Percentiles rank a stretch among this genome's conserved stretches.
These are phyloP conservation scores for Brassica balearica DNA, from an alignment of 441 rosid species.

Conservation along the genomic window DNA sequence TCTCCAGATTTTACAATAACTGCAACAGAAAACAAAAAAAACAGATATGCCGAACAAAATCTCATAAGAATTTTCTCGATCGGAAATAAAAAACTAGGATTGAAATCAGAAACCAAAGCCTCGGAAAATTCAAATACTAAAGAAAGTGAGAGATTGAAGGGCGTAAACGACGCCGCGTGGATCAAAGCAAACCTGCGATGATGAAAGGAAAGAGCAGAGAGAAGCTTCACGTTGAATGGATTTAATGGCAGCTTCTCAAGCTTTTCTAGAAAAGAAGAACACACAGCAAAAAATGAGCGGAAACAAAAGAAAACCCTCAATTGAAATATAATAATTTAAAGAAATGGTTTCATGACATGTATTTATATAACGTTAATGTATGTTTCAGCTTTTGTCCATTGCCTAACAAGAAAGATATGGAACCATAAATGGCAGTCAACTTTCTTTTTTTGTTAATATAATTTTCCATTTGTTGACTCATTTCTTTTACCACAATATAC, in stretches of 20 bases:
- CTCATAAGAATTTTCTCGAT: conserved; percentile 27
- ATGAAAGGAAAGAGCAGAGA: conserved; percentile 22
- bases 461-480: background rate
- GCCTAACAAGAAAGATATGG: background rate
- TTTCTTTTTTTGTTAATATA: background rate
- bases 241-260: conserved; percentile 35
- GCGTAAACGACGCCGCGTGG: conserved; percentile 23
- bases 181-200: conserved; percentile 28
- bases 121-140: conserved; percentile 27
- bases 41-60: background rate
- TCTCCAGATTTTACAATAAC: conserved; percentile 15
- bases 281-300: background rate
- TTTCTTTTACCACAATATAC: background rate
- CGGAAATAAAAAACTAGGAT: conserved; percentile 13
- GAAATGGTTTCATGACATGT: conserved; percentile 22
- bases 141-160: conserved; percentile 23
- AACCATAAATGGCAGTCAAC: background rate
- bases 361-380: conserved; percentile 2
- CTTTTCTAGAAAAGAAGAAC: conserved; percentile 31
- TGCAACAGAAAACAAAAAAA: background rate
- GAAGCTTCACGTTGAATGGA: conserved; percentile 17
- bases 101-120: conserved; percentile 37
- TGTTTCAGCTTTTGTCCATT: background rate
- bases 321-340: background rate
- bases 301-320: background rate